phyloP scores from a whole-genome alignment of 192 early-diverging fungal genomes.

The Coemansia sp. region DNA sequence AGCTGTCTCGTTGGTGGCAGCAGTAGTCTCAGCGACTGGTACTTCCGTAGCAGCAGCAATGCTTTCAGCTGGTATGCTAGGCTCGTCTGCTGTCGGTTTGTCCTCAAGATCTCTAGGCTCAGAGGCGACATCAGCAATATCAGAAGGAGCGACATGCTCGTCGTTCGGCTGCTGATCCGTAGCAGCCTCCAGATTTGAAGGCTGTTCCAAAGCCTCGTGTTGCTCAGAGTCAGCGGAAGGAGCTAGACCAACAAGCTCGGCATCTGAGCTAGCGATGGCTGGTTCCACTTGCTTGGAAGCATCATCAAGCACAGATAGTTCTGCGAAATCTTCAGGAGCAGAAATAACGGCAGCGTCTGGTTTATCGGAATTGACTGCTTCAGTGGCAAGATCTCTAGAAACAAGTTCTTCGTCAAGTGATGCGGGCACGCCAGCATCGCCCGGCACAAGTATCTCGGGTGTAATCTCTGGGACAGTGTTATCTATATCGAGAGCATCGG shows the following conservation, averaged over 20 bases:
- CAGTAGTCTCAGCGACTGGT: neutral
- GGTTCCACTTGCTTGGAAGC: neutral
- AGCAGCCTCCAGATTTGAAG: neutral
- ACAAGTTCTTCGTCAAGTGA: neutral
- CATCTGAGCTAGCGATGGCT: neutral
- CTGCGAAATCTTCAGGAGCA: neutral
- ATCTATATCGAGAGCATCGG: neutral
- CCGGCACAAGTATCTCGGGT: neutral
- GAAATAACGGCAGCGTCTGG: neutral
- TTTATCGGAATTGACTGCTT: neutral
- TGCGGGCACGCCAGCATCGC: neutral
- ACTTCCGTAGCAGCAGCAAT: neutral
- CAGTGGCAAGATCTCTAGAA: neutral
- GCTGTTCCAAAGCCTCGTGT: no score
- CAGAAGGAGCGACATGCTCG: no score
- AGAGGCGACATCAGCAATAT: neutral
- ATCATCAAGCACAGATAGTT: neutral
- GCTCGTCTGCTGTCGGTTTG: neutral
- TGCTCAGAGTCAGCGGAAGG: no score
- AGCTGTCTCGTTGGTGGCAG: neutral
- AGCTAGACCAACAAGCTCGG: no score
- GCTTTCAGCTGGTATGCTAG: neutral
- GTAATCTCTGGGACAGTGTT: neutral
- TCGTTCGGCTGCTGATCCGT: neutral
- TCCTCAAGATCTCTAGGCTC: neutral